Conservation (phyloP, 352 stramenopile species). For the Elongisporangium undulatum region DNA sequence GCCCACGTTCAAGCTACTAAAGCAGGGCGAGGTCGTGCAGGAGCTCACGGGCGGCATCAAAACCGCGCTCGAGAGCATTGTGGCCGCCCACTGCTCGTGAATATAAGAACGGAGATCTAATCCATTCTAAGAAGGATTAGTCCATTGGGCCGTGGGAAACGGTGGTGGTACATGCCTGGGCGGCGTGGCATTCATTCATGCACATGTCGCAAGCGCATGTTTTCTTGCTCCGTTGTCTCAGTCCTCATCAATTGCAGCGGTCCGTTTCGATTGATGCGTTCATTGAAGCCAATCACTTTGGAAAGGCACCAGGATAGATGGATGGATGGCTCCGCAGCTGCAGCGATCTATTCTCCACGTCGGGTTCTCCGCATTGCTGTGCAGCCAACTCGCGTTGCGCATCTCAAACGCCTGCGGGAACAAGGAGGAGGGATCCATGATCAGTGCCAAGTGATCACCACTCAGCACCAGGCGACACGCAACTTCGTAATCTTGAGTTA, state of each 20-base stretch:
- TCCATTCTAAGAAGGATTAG: not conserved
- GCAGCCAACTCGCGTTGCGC: not conserved
- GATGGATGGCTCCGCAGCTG: not conserved
- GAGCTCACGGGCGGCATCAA: constrained; percentile 79
- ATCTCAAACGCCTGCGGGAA: not conserved
- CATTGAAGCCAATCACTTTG: not conserved
- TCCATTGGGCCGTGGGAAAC: not conserved
- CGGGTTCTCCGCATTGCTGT: not conserved
- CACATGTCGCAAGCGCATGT: not conserved
- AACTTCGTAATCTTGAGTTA: not conserved
- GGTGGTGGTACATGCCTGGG: not conserved
- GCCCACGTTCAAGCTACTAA: constrained; percentile 94
- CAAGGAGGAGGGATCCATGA: not conserved
- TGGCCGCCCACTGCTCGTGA: constrained; percentile 31
- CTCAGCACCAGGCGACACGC: not conserved
- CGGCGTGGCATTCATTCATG: not conserved
- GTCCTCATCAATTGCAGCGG: not conserved
- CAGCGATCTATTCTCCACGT: not conserved
- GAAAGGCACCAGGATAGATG: not conserved
- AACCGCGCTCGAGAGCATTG: constrained; percentile 47
- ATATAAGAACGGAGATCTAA: not conserved
- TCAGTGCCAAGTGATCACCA: not conserved
- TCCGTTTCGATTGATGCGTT: not conserved
- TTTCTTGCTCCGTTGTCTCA: not conserved
- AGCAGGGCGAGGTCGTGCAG: constrained; percentile 84